These are phyloP conservation scores for Cercospora sp. DNA, from an alignment of 2,329 filamentous ascomycete species.

Conservation along the genomic window DNA sequence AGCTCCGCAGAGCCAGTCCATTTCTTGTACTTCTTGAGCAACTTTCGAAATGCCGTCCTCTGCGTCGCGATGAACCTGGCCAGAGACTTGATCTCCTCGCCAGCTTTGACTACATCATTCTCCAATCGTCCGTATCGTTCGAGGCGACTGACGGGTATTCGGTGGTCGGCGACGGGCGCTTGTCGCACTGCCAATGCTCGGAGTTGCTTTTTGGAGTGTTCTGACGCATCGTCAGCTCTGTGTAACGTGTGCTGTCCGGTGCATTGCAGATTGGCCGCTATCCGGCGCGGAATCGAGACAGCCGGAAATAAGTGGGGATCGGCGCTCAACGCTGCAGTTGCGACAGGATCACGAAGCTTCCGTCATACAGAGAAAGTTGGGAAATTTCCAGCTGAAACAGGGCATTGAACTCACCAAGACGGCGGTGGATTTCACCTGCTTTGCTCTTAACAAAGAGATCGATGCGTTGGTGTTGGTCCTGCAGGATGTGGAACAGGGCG, in stretches of 20 bases:
- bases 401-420: constrained; percentile 58
- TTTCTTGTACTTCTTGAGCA: constrained; percentile 85
- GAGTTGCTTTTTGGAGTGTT: constrained; percentile 36
- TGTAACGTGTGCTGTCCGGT: neutral
- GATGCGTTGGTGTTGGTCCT: constrained; percentile 73
- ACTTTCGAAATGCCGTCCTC: constrained; percentile 74
- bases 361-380: neutral
- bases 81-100: constrained; percentile 70
- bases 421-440: constrained; percentile 71
- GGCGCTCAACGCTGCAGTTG: constrained; percentile 3
- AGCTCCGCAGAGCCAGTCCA: constrained; percentile 75
- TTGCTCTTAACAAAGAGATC: constrained; percentile 79
- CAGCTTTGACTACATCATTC: constrained; percentile 57
- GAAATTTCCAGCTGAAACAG: constrained; percentile 8
- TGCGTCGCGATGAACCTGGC: constrained; percentile 74
- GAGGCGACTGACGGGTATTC: constrained; percentile 49
- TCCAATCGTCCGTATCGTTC: constrained; percentile 55
- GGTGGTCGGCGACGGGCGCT: constrained; percentile 27
- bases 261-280: neutral
- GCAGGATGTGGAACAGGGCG: constrained; percentile 69
- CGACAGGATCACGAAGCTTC: constrained; percentile 6
- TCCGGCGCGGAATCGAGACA: neutral
- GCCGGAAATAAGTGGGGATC: constrained; percentile 13
- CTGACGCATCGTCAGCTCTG: constrained; percentile 19
- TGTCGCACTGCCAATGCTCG: constrained; percentile 30